Evolutionary conservation across 1,284 basidiomycete species (phyloP).

Genomic region (Sanghuangporus sanghuang): DNA sequence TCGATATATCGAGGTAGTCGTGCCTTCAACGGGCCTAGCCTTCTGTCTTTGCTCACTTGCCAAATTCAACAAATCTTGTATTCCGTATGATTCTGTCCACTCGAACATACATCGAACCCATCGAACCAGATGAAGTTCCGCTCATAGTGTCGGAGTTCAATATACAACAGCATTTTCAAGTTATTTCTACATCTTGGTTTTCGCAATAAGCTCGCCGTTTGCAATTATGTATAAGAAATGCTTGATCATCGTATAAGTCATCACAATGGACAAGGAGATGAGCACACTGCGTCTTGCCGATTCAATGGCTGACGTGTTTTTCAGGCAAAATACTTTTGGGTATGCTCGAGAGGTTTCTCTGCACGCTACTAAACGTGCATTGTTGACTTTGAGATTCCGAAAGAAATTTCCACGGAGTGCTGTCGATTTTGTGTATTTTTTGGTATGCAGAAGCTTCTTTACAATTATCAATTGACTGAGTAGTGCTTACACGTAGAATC

Average conservation of each 20-base stretch:
- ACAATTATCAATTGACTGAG: neutral
- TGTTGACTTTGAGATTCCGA: neutral
- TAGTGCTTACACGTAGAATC: neutral
- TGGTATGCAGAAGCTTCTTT: neutral
- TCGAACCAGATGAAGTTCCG: neutral
- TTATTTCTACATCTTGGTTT: neutral
- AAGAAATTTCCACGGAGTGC: neutral
- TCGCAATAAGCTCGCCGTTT: neutral
- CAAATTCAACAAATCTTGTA: neutral
- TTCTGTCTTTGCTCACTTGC: too few species aligned
- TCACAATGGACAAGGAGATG: neutral
- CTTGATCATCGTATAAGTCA: neutral
- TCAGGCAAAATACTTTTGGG: neutral
- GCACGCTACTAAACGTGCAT: too few species aligned
- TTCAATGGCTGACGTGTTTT: neutral
- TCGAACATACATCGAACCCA: neutral
- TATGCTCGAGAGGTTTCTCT: neutral
- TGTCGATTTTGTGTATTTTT: neutral
- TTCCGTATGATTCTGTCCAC: too few species aligned
- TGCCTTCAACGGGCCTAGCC: too few species aligned
- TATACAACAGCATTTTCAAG: neutral
- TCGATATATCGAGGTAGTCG: too few species aligned
- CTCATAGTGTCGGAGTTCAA: neutral
- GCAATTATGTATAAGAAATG: neutral
- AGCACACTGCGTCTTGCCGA: neutral